Base-by-base conservation (phyloP, 768 basidiomycete genomes). In the Mycena vitilis region DNA sequence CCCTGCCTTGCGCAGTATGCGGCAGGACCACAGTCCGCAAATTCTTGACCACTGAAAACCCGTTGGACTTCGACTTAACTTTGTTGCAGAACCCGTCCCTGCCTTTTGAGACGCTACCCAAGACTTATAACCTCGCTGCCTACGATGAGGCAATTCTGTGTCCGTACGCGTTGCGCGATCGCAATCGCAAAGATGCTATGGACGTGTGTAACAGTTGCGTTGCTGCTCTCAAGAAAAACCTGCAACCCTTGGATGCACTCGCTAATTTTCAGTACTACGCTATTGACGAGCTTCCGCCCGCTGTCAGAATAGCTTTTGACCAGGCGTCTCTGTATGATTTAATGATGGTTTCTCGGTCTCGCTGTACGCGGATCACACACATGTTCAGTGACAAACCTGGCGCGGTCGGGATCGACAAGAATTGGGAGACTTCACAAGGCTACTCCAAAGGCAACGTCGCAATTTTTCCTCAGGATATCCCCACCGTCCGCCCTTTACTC, bases 261-360 rank as follows among this genome's bases (percentile, higher is more conserved):
- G 59, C 59, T 1, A 60, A 60, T n/a, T 60, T 60, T 36, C 59
- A 60, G 11, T 60, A 60, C 18, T 60, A 48, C 34, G 59, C 44
- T 2, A 11, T 44, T 1, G 59, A 45, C 13, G 59, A 60, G 40
- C 23, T 58, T 10, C 56, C 40, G 4, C 11, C 10, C 4, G 56
- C 7, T 25, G 56, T 58, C 23, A 40, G 20, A 22, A 20, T 13
- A 10, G 58, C 58, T 11, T 60, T 60, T 34, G 34, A 36, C 4
- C 4, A 48, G 4, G 44, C 58, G 0, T 48, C 58, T 60, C 7
- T 48, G 34, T 60, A 34, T 20, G 58, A 60, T 15, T 15, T 48
- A 20, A 20, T 47, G 44, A 20, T 60, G 47, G 22, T 30, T 2
- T 47, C 58, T 5, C 25, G 44, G 5, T 47, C 44, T 18, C 25